Conservation (phyloP, 805 yeast genomes). For the Sugiyamaella americana region DNA sequence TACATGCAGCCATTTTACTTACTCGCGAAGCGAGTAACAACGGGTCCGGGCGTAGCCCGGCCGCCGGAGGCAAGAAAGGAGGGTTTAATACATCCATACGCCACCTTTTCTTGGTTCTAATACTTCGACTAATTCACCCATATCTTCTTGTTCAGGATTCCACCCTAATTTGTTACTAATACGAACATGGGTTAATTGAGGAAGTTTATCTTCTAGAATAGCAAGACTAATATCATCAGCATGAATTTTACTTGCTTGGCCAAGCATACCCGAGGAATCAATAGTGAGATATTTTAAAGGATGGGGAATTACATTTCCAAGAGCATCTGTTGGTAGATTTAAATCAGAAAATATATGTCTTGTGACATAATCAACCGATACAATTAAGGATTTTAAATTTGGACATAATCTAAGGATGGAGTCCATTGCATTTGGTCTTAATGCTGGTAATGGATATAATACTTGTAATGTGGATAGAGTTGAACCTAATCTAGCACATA, state of each 20-base stretch:
- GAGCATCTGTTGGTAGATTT: constrained; percentile 17
- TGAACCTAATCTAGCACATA: constrained; percentile 61
- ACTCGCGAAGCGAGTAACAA: background rate
- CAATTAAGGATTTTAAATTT: constrained; percentile 51
- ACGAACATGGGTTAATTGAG: constrained; percentile 54
- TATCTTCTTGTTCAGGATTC: constrained; percentile 51
- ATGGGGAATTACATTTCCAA: constrained; percentile 33
- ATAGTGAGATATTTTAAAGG: constrained; percentile 61
- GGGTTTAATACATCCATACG: constrained; percentile 21
- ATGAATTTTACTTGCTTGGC: constrained; percentile 73
- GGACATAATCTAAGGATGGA: constrained; percentile 72
- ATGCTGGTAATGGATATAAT: constrained; percentile 83
- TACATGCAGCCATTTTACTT: too few species aligned
- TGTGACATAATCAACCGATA: constrained; percentile 75
- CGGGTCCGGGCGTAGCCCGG: background rate
- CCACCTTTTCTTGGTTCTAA: constrained; percentile 75
- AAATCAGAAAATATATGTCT: constrained; percentile 36
- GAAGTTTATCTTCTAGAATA: constrained; percentile 68
- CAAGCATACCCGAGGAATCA: constrained; percentile 77
- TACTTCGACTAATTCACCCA: constrained; percentile 57
- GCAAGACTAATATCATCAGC: constrained; percentile 89
- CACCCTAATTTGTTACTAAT: constrained; percentile 80
- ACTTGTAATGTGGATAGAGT: constrained; percentile 58
- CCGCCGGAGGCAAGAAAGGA: background rate
- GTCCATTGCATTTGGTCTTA: constrained; percentile 66